Evolutionary conservation across 768 basidiomycete species (phyloP), one percentile per base, ranked within the genome.

Genomic region (Suillus hirtellus): DNA sequence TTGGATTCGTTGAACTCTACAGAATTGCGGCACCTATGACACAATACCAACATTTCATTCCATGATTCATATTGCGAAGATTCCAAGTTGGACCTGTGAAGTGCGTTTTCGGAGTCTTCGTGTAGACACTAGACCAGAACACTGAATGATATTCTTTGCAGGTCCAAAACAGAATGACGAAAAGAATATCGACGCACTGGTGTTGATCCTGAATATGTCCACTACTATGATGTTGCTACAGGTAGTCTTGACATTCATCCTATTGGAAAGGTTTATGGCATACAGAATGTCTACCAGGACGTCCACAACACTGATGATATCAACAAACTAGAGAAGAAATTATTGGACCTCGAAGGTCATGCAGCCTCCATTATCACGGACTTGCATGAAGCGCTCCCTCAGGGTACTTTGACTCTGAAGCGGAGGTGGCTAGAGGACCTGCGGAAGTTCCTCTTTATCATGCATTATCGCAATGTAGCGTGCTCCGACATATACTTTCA

Each of bases 361-460:
- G 72, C 77, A 1, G 69, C 62, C 69, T 67, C 75, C 58, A 72
- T 76, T 31, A 67, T 79, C 62, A 15, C 0, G 40, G 14, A 42
- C 40, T 15, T 42, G 40, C 40, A 42, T 17, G 0, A 15, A 42
- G 40, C 40, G 14, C 40, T 42, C 15, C 5, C 40, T 42, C 40
- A 42, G 15, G 40, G 40, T 17, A 42, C 40, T 42, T 14, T 42
- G 5, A 42, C 40, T 42, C 40, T 42, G 40, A 42, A 42, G 15
- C 40, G 5, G 5, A 66, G 66, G 21, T 67, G 70, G 15, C 66
- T 79, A 3, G 70, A 75, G 9, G 67, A 60, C 5, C 62, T 79
- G 38, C 69, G 76, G 3, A 79, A 76, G 64, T 79, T 79, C 59
- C 65, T 79, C 9, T 77, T 77, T 60, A 42, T 79, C 24, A 75